Conservation (phyloP, 2,329 filamentous ascomycete genomes). For the Pseudocercospora macadamiae region DNA sequence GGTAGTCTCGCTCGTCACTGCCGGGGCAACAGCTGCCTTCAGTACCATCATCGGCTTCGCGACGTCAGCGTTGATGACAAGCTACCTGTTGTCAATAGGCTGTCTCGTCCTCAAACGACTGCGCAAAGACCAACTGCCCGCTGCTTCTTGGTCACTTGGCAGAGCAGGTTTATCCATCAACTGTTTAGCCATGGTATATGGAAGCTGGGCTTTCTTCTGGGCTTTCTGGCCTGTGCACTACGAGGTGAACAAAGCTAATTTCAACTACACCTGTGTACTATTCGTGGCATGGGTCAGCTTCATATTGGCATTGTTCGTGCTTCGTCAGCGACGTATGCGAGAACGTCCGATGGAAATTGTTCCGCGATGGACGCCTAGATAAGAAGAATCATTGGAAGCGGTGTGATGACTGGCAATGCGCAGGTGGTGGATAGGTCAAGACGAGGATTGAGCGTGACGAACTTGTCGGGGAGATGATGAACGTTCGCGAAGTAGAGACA, state of each 20-base stretch:
- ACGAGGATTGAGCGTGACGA: too few species aligned
- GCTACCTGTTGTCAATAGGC: constrained; percentile 45
- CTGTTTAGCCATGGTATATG: constrained; percentile 39
- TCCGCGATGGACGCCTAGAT: constrained; percentile 12
- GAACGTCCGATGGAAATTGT: constrained; percentile 15
- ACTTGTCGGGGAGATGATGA: too few species aligned
- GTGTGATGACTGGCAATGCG: too few species aligned
- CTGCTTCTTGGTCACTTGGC: constrained; percentile 43
- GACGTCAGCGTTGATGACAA: constrained; percentile 44
- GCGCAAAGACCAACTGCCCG: constrained; percentile 39
- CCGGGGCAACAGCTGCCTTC: constrained; percentile 42
- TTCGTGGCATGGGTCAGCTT: constrained; percentile 34
- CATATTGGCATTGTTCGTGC: constrained; percentile 13
- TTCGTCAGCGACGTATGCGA: constrained; percentile 11
- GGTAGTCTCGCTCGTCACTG: constrained; percentile 38
- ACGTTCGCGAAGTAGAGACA: too few species aligned
- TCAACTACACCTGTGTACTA: constrained; percentile 58
- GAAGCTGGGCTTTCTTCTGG: constrained; percentile 43
- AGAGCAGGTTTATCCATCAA: constrained; percentile 43
- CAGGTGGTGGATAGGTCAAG: too few species aligned
- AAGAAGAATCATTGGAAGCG: too few species aligned
- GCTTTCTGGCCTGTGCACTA: constrained; percentile 46
- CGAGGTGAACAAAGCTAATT: constrained; percentile 42
- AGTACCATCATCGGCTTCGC: constrained; percentile 47
- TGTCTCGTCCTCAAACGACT: constrained; percentile 44